These are phyloP conservation scores for Talaromyces rugulosus DNA, from an alignment of 2,329 filamentous ascomycete species.

Conservation along the genomic window DNA sequence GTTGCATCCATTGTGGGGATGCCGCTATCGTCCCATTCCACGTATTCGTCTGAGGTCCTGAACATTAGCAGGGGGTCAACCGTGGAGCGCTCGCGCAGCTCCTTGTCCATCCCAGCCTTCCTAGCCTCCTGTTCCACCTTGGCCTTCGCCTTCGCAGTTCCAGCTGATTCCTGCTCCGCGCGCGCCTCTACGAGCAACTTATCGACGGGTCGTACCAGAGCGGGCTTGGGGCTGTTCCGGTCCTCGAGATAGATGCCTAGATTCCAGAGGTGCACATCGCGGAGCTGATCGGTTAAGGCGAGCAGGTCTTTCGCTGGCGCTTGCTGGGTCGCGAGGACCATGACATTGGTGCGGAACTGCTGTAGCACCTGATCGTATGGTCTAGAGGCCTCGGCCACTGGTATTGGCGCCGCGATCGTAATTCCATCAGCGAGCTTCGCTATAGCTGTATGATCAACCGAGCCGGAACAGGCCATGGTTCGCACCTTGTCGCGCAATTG, in stretches of 20 bases:
- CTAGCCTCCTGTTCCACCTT: slow-evolving; percentile 47
- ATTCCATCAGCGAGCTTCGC: slow-evolving; percentile 13
- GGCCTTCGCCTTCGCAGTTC: slow-evolving; percentile 33
- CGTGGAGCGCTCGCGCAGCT: not conserved
- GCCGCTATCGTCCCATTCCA: slow-evolving; percentile 73
- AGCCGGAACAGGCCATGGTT: slow-evolving; percentile 32
- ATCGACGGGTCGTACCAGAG: slow-evolving; percentile 53
- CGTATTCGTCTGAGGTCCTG: slow-evolving; percentile 58
- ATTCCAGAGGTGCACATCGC: slow-evolving; percentile 42
- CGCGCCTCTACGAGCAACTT: too few species aligned
- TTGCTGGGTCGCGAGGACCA: too few species aligned
- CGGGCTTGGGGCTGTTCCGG: slow-evolving; percentile 57
- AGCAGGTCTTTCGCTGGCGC: too few species aligned
- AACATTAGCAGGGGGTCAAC: slow-evolving; percentile 54
- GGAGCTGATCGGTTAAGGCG: too few species aligned
- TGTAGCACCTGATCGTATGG: slow-evolving; percentile 39
- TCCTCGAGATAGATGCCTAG: slow-evolving; percentile 87
- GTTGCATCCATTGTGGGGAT: slow-evolving; percentile 72
- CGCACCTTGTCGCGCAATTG: slow-evolving; percentile 45
- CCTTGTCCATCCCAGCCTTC: slow-evolving; percentile 17
- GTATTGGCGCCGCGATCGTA: slow-evolving; percentile 29
- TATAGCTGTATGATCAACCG: slow-evolving; percentile 27
- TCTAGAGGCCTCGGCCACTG: slow-evolving; percentile 24
- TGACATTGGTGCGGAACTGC: too few species aligned
- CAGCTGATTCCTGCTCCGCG: too few species aligned